Conservation (phyloP, 257 asterid genomes). For the Rubia yunnanensis region DNA sequence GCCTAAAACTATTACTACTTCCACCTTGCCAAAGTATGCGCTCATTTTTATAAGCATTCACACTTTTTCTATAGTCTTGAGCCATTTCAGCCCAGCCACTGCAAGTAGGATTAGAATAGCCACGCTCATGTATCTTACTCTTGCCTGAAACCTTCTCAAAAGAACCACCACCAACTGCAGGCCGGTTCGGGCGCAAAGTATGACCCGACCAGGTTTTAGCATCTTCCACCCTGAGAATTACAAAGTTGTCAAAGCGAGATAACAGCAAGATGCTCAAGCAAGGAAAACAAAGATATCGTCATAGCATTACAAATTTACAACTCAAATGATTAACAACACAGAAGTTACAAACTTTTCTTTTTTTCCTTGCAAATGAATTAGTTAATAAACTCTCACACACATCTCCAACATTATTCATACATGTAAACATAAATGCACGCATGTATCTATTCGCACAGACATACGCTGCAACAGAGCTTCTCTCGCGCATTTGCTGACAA, state of each 20-base stretch:
- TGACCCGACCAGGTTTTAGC: slow-evolving; percentile 20
- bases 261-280: slow-evolving; percentile 3
- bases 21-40: slow-evolving; percentile 2
- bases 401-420: neutral
- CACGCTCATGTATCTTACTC: slow-evolving; percentile 22
- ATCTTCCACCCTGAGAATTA: slow-evolving; percentile 47
- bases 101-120: slow-evolving; percentile 2
- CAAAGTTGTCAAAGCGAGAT: slow-evolving; percentile 4
- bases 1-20: neutral
- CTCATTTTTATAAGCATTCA: neutral
- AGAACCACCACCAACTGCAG: slow-evolving; percentile 26
- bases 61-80: neutral
- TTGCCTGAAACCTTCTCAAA: slow-evolving; percentile 33
- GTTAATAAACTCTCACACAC: neutral
- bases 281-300: neutral
- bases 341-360: neutral
- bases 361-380: neutral
- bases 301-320: neutral
- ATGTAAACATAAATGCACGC: too few species aligned
- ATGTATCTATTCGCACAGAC: neutral
- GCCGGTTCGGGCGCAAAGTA: slow-evolving; percentile 20
- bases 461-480: neutral
- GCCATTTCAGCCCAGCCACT: slow-evolving; percentile 11
- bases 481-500: too few species aligned
- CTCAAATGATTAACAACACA: neutral